Base-by-base conservation (phyloP, 768 basidiomycete species). In the Pisolithus sp. region DNA sequence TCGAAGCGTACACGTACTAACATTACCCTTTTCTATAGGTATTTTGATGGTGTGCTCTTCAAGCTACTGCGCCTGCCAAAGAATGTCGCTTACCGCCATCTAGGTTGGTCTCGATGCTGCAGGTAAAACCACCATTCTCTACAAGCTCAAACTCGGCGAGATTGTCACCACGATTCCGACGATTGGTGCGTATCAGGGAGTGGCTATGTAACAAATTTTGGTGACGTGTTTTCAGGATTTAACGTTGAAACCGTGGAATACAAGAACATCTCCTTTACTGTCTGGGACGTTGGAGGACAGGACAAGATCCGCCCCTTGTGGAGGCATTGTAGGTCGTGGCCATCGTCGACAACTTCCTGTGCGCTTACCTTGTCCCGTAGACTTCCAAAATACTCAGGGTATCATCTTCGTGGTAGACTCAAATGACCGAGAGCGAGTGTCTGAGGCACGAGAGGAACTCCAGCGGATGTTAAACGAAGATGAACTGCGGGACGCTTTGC, bases 221-320 rank as follows among this genome's bases (percentile, higher is more conserved):
- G 50, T 57, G 46, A 61, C 64, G 53, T 61, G 26, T 51, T 54
- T 38, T 21, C 59, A 97, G 96, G 96, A 54, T 99, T 99, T 81
- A 99, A 99, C 70, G 96, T 99, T 62, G 96, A 99, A 81, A 98
- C 96, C 55, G 96, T 99, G 60, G 95, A 98, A 73, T 98, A 99
- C 77, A 98, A 97, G 82, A 99, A 98, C 80, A 97, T 98, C 59
- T 96, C 93, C 23, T 99, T 99, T 83, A 99, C 95, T 21, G 96
- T 98, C 43, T 98, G 96, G 96, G 96, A 99, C 75, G 96, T 99
- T 58, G 96, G 96, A 82, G 96, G 95, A 64, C 95, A 99, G 76
- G 95, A 99, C 77, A 99, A 98, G 86, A 98, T 98, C 73, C 86
- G 95, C 64, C 95, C 95, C 61, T 84, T 98, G 62, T 99, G 96